phyloP scores from a whole-genome alignment of 768 basidiomycete species.

The Rhizopogon rudus region DNA sequence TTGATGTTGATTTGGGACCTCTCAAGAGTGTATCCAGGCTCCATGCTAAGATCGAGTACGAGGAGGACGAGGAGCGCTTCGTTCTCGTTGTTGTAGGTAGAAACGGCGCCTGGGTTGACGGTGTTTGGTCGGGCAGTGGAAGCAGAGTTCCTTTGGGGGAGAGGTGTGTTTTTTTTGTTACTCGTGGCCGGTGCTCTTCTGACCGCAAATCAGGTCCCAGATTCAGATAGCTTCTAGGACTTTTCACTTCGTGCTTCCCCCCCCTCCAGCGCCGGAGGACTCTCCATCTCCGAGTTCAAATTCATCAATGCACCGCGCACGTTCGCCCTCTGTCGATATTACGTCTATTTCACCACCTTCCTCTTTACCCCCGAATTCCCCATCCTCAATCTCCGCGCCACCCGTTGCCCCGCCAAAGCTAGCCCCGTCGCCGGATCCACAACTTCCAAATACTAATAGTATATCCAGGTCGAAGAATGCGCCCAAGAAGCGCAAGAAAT shows the following conservation, averaged over 20 bases:
- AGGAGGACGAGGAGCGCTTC: conserved; percentile 85
- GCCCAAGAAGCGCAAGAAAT: conserved; percentile 73
- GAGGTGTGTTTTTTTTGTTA: conserved; percentile 44
- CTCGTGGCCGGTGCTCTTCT: background rate
- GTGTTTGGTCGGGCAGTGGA: conserved; percentile 90
- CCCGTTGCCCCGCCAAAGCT: conserved; percentile 40
- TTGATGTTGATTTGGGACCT: conserved; percentile 90
- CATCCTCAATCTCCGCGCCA: conserved; percentile 48
- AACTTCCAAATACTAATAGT: conserved; percentile 60
- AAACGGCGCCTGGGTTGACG: conserved; percentile 98
- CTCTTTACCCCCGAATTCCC: conserved; percentile 72
- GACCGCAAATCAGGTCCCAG: conserved; percentile 59
- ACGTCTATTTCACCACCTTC: conserved; percentile 81
- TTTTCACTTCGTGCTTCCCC: conserved; percentile 95
- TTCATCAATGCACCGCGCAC: conserved; percentile 59
- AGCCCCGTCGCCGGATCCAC: conserved; percentile 42
- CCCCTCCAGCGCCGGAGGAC: conserved; percentile 74
- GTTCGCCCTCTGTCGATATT: conserved; percentile 80
- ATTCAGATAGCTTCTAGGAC: conserved; percentile 97
- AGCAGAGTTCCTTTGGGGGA: conserved; percentile 81
- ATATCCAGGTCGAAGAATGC: conserved; percentile 44
- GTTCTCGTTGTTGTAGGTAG: conserved; percentile 89
- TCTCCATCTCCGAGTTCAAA: conserved; percentile 77
- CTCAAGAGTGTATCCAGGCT: conserved; percentile 97
- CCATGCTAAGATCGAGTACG: conserved; percentile 93